Base-by-base conservation (phyloP, 2,329 filamentous ascomycete species). In the Phyllosticta ampelicida region DNA sequence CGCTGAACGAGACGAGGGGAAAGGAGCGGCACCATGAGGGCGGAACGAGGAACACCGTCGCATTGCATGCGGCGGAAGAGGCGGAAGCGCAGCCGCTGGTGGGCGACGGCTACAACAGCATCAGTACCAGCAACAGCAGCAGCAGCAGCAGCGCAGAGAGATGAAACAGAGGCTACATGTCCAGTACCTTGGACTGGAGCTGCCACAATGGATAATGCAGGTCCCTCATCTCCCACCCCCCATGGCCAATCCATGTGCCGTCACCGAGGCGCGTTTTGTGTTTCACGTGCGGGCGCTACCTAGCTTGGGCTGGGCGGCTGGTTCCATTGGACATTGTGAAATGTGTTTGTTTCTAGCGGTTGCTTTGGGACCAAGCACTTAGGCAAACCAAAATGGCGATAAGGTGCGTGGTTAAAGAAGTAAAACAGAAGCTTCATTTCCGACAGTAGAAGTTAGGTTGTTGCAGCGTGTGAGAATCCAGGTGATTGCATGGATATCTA, bases 1-100 rank as follows among this genome's bases (percentile, higher is more conserved):
- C 75, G 48, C 61, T 73, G 20, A 65, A 67, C 18, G 64, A 58
- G 21, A 30, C 48, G n/a, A 59, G 57, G 55, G 60, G 59, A 23
- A 58, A 58, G 30, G 53, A 28, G 44, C 30, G 30, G 11, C 36
- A 48, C 10, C 9, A 36, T 19, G 20, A 13, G 53, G 58, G 55
- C 19, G 20, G 49, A 36, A 52, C 20, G 54, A n/a, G n/a, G n/a
- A 54, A 13, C 53, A 29, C 5, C 53, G 58, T 11, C 36, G 26
- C 28, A 50, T 54, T 44, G 56, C 50, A 29, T 54, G 30, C 13
- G n/a, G 52, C 53, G 16, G 56, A 28, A 48, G 56, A 51, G 48
- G 51, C 36, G 44, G 52, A 58, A 23, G 53, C 51, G 49, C 50
- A 59, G 13, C 36, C 18, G 19, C 36, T 54, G 51, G 16, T 29